Percentiles rank a stretch among this genome's conserved stretches.
These are phyloP conservation scores for Raffaelea albimanens DNA, from an alignment of 2,329 filamentous ascomycete species.

Conservation along the genomic window DNA sequence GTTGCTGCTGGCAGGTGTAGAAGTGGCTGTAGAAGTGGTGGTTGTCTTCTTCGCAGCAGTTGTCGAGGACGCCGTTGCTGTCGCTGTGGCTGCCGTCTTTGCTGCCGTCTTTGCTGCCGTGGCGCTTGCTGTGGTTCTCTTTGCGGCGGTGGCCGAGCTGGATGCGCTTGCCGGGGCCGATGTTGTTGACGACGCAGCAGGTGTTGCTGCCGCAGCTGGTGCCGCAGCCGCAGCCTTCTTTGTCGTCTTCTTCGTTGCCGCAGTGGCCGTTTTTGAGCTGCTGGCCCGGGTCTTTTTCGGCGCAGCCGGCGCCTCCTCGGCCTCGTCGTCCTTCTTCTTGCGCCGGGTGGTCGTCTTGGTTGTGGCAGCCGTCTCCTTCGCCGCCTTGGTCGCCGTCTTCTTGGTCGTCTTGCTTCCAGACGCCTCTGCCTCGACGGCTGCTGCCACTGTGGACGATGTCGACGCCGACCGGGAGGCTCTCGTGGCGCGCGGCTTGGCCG, in stretches of 20 bases:
- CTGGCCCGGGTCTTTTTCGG: conserved; percentile 4
- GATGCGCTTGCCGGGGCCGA: no score
- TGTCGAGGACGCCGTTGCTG: no score
- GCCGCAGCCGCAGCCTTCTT: neutral
- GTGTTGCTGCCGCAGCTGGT: neutral
- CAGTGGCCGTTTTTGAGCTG: neutral
- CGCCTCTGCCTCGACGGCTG: neutral
- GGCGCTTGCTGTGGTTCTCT: no score
- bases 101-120: no score
- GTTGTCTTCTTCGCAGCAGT: no score
- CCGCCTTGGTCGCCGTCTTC: conserved; percentile 7
- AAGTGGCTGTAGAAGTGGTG: no score
- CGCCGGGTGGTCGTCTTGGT: neutral
- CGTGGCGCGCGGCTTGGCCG: conserved; percentile 7
- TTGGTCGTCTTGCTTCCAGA: conserved; percentile 1
- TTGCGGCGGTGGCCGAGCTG: no score
- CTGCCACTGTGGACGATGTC: neutral
- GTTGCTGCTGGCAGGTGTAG: no score
- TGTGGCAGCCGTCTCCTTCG: no score
- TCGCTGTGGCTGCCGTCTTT: no score
- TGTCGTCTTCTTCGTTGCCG: neutral
- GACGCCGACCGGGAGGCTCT: neutral
- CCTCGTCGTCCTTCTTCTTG: neutral
- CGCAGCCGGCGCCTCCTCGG: neutral
- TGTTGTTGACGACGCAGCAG: neutral